phyloP scores from a whole-genome alignment of 495 filamentous ascomycete species.

The Penicillium desertorum region DNA sequence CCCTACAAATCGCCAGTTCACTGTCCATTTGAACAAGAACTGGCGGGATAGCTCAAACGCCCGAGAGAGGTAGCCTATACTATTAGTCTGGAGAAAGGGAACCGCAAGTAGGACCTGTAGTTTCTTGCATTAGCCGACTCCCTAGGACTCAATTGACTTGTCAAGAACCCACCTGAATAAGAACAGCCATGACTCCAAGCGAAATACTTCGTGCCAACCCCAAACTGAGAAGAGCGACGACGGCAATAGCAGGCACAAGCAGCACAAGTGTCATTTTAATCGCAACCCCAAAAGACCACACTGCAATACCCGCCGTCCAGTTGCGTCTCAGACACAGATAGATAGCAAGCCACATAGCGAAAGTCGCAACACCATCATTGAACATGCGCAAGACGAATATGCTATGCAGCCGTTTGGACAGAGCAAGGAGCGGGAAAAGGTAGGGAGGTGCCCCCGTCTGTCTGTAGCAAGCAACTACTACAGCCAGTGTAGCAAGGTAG shows the following conservation, averaged over 20 bases:
- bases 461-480: constrained; percentile 82
- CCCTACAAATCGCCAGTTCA: constrained; percentile 93
- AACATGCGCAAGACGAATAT: constrained; percentile 90
- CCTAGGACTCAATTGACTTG: neutral
- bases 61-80: constrained; percentile 67
- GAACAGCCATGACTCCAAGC: constrained; percentile 66
- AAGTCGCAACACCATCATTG: constrained; percentile 86
- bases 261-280: constrained; percentile 93
- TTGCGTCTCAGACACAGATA: constrained; percentile 68
- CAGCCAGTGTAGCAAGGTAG: constrained; percentile 69
- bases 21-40: constrained; percentile 97
- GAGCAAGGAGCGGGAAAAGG: constrained; percentile 78
- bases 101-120: constrained; percentile 61
- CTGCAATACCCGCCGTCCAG: constrained; percentile 68
- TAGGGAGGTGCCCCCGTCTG: constrained; percentile 80
- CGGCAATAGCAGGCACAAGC: constrained; percentile 72
- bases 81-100: constrained; percentile 70
- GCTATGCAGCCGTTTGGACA: constrained; percentile 91
- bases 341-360: constrained; percentile 79
- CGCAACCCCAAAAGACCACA: constrained; percentile 76
- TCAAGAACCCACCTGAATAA: constrained; percentile 60
- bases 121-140: constrained; percentile 9
- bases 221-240: constrained; percentile 67
- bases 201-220: constrained; percentile 61
- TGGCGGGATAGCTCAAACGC: constrained; percentile 87